Base-by-base conservation (phyloP, 106 monocot genomes). In the Amphibolis antarctica region DNA sequence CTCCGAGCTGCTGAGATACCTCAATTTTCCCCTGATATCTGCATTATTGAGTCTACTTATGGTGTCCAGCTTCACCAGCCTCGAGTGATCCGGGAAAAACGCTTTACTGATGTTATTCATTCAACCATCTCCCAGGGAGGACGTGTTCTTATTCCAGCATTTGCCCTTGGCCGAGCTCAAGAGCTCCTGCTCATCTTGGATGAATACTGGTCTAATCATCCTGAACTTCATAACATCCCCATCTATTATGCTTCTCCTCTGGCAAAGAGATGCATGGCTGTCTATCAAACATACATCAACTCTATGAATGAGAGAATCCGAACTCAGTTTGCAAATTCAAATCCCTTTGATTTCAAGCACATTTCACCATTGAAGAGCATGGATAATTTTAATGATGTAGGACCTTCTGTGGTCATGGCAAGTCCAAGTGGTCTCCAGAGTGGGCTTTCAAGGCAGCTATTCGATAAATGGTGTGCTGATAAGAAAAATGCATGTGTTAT, bases 231-330 rank as follows among this genome's bases (percentile, higher is more conserved):
- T 59, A 91, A 91, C 61, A 78, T 91, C 23, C 98, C 98, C 13
- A 98, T 98, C 24, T 98, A 82, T 47, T 98, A 98, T 70, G 98
- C 98, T 30, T 87, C 90, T 9, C 98, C 91, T 26, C 82, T 98
- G 5, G 98, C 98, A 21, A 98, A 91, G 75, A 75, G 82, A 46
- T 98, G 98, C 82, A 88, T 98, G 98, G 85, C 90, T 55, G 98
- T 98, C n/a, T 98, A 98, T 36, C 98, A 98, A 72, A 98, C 98
- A 3, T 98, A 98, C 68, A 98, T 91, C 24, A 98, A 98, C 66
- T 59, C 98, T 20, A 98, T 98, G 98, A 98, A 87, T 45, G 98
- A 98, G 63, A 76, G 98, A 72, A 98, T 98, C 44, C 59, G 87
- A 26, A 84, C 61, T 59, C 98, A 87, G 65, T 91, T 83, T 81